These are phyloP conservation scores for Drosera capensis DNA, from an alignment of 148 eudicot genomes.

Conservation along the genomic window DNA sequence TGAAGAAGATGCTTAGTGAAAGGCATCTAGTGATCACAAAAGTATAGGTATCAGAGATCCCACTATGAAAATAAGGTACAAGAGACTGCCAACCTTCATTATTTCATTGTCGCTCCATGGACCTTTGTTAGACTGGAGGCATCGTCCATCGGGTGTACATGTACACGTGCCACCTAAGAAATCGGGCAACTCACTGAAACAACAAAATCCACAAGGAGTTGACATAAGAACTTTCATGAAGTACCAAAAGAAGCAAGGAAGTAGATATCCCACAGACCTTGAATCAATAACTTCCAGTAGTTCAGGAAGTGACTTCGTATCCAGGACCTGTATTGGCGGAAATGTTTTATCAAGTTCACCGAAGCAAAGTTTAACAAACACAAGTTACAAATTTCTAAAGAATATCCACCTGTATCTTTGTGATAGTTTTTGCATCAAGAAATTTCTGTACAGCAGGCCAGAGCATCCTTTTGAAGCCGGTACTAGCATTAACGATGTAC, in stretches of 20 bases:
- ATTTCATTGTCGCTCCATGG: constrained; percentile 68
- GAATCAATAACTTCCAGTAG: constrained; percentile 45
- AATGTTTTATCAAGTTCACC: not conserved
- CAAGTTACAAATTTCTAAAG: not conserved
- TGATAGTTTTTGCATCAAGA: constrained; percentile 50
- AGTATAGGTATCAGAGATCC: not conserved
- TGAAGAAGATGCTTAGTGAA: not conserved
- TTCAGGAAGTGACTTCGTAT: constrained; percentile 35
- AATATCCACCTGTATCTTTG: constrained; percentile 43
- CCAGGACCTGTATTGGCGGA: constrained; percentile 37
- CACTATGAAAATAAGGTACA: not conserved
- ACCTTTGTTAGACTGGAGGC: constrained; percentile 54
- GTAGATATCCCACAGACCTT: constrained; percentile 26
- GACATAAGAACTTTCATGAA: not conserved
- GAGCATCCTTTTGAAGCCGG: constrained; percentile 54
- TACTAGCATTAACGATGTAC: constrained; percentile 77
- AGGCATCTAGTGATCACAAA: too few relatives aligned
- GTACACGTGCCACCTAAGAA: constrained; percentile 67
- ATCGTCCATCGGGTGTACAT: constrained; percentile 51
- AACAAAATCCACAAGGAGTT: constrained; percentile 5
- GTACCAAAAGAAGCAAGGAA: not conserved
- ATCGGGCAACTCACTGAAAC: constrained; percentile 59
- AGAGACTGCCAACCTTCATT: constrained; percentile 32
- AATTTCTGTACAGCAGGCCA: constrained; percentile 74
- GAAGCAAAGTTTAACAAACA: not conserved